Conservation (phyloP, 1,284 basidiomycete genomes). For the Acaromyces ingoldii region DNA sequence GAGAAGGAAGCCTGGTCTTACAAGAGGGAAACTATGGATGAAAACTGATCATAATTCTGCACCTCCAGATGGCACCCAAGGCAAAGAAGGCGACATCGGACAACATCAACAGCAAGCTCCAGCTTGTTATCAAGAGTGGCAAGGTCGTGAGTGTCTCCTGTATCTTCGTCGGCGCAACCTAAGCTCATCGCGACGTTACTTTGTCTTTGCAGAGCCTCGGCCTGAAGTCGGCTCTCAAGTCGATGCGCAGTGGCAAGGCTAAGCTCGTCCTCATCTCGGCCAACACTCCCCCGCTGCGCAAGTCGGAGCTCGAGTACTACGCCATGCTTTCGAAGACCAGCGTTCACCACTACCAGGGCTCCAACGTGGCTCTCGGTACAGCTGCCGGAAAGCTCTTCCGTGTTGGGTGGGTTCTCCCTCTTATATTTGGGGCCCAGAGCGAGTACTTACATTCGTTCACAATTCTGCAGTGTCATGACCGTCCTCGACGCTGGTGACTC, state of each 20-base stretch:
- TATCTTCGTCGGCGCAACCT: not conserved
- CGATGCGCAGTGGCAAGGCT: constrained; percentile 97
- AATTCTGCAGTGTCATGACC: constrained; percentile 70
- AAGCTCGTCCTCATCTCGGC: constrained; percentile 98
- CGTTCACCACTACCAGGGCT: constrained; percentile 88
- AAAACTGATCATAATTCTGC: no score
- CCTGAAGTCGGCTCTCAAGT: constrained; percentile 77
- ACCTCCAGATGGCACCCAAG: constrained; percentile 64
- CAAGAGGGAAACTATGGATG: no score
- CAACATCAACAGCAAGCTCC: constrained; percentile 90
- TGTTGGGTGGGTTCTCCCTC: constrained; percentile 68
- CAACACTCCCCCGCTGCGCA: constrained; percentile 97
- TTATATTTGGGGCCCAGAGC: not conserved
- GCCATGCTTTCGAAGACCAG: constrained; percentile 95
- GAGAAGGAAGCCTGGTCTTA: no score
- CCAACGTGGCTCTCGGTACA: constrained; percentile 95
- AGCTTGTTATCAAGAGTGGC: constrained; percentile 92
- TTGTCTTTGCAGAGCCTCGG: constrained; percentile 23
- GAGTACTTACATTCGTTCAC: not conserved
- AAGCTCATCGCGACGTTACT: not conserved
- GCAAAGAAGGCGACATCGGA: constrained; percentile 67
- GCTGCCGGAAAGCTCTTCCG: constrained; percentile 99
- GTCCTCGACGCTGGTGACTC: constrained; percentile 95
- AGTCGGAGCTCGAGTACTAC: constrained; percentile 99
- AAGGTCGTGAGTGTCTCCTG: constrained; percentile 26